These are phyloP conservation scores for Carex scoparia DNA, from an alignment of 176 grass and related monocot genomes.

Conservation along the genomic window DNA sequence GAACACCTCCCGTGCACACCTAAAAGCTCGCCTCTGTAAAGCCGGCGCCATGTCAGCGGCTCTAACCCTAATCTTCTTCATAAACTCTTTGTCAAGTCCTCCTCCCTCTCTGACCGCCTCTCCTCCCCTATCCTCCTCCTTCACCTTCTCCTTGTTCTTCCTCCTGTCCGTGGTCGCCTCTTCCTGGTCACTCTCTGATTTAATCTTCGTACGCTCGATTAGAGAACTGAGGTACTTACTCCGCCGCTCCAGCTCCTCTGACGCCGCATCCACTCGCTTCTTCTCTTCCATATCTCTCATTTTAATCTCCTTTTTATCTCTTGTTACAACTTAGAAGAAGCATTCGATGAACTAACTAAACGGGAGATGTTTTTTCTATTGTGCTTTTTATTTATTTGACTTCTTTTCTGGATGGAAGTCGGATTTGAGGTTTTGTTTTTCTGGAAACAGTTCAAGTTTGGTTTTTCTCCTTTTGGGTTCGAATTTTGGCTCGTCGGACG, in stretches of 20 bases:
- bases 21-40: slow-evolving; percentile 78
- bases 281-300: slow-evolving; percentile 18
- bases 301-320: neutral
- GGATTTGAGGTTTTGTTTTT: neutral
- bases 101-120: slow-evolving; percentile 9
- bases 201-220: slow-evolving; percentile 49
- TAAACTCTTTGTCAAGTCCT: slow-evolving; percentile 41
- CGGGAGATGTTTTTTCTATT: neutral
- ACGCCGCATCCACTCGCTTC: slow-evolving; percentile 42
- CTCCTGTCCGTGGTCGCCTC: neutral
- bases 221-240: slow-evolving; percentile 54
- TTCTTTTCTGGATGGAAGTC: neutral
- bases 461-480: neutral
- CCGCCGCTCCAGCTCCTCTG: slow-evolving; percentile 49
- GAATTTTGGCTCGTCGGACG: neutral
- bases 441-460: neutral
- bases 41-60: slow-evolving; percentile 65
- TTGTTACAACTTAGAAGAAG: slow-evolving; percentile 5
- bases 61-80: slow-evolving; percentile 44
- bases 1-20: slow-evolving; percentile 65
- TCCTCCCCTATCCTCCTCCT: slow-evolving; percentile 13
- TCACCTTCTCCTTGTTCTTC: slow-evolving; percentile 28
- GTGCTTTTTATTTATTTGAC: no score
- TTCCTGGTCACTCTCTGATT: slow-evolving; percentile 23
- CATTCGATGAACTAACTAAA: neutral